Evolutionary conservation across 805 yeast genomes (phyloP).

Genomic region (Pichia californica): DNA sequence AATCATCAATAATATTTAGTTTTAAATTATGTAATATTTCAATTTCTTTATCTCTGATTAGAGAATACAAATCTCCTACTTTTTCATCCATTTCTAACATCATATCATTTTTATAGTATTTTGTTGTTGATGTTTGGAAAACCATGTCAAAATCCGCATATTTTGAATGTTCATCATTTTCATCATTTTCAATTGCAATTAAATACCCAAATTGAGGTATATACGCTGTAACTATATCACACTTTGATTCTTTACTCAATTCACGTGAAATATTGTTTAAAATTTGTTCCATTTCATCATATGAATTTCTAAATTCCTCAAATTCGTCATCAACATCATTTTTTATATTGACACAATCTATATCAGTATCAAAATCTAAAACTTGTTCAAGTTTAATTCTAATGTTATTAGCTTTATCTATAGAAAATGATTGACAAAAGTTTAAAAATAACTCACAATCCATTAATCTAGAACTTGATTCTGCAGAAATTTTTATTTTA

Average conservation of each 20-base stretch:
- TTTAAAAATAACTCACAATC: conserved; percentile 11
- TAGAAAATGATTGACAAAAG: conserved; percentile 14
- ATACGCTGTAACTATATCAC: conserved; percentile 27
- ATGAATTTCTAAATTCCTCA: conserved; percentile 23
- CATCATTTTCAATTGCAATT: conserved; percentile 22
- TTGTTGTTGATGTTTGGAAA: conserved; percentile 32
- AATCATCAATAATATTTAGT: conserved; percentile 14
- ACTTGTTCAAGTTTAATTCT: conserved; percentile 19
- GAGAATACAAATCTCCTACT: conserved; percentile 37
- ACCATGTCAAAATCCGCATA: conserved; percentile 28
- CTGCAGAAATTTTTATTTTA: conserved; percentile 14
- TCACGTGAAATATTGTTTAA: conserved; percentile 22
- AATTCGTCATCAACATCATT: conserved; percentile 27
- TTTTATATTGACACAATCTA: conserved; percentile 23
- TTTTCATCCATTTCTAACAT: conserved; percentile 30
- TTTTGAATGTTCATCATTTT: not conserved
- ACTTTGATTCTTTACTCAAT: conserved; percentile 4
- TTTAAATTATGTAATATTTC: conserved; percentile 34
- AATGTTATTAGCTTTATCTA: conserved; percentile 10
- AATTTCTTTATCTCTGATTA: conserved; percentile 35
- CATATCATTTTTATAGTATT: conserved; percentile 31
- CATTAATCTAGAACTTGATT: not conserved
- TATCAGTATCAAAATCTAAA: conserved; percentile 33
- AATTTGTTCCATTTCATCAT: conserved; percentile 29
- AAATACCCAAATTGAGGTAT: conserved; percentile 42